phyloP scores from a whole-genome alignment of 139 green algal genomes.

The Picochlorum costavermella region DNA sequence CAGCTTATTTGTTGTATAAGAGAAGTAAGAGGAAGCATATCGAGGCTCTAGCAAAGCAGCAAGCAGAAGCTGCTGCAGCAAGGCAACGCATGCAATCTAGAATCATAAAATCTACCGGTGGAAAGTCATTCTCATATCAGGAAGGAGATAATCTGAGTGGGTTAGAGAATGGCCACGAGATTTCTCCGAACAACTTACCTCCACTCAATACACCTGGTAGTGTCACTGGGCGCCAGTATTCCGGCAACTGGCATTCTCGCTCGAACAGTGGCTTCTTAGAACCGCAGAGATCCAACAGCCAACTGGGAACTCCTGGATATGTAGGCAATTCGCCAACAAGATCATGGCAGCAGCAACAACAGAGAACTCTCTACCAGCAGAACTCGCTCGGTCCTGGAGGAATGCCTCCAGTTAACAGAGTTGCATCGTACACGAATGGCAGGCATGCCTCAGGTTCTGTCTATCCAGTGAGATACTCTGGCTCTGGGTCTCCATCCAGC shows the following conservation, averaged over 20 bases:
- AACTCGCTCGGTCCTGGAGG: constrained; percentile 7
- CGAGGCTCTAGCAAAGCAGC: constrained; percentile 8
- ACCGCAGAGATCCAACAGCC: not conserved
- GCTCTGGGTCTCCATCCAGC: not conserved
- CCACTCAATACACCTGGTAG: not conserved
- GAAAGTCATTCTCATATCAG: not conserved
- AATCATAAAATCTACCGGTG: constrained; percentile 10
- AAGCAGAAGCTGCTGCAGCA: constrained; percentile 9
- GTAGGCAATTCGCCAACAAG: not conserved
- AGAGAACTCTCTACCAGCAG: constrained; percentile 2
- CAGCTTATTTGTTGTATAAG: constrained; percentile 11
- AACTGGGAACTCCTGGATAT: too few relatives aligned
- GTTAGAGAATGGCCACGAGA: constrained; percentile 4
- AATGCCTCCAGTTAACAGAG: not conserved
- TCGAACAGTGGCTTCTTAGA: not conserved
- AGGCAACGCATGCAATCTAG: constrained; percentile 9
- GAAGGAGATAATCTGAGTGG: not conserved
- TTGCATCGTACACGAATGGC: not conserved
- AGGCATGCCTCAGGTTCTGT: not conserved
- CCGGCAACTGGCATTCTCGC: not conserved
- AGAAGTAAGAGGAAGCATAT: constrained; percentile 8
- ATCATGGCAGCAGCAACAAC: not conserved
- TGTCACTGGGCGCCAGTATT: not conserved
- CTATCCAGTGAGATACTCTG: not conserved
- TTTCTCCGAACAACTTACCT: not conserved